Conservation (phyloP, 495 filamentous ascomycete genomes). For the Penicillium ochrochloron region DNA sequence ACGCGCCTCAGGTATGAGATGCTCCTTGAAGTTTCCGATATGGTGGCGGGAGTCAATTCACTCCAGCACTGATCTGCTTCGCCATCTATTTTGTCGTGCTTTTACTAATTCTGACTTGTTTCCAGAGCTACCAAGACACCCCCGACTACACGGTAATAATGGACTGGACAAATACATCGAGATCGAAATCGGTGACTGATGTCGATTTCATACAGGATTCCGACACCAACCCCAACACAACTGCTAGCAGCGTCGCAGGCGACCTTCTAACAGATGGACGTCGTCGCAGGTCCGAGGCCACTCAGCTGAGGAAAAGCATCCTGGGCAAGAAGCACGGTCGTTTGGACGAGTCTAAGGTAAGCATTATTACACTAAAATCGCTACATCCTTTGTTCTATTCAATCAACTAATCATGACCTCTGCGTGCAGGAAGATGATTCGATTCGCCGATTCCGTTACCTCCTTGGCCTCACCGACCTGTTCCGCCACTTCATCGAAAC, state of each 20-base stretch:
- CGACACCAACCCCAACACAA: slow-evolving; percentile 91
- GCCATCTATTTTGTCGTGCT: not conserved
- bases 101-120: slow-evolving; percentile 16
- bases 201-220: slow-evolving; percentile 62
- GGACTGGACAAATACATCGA: not conserved
- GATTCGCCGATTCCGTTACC: slow-evolving; percentile 91
- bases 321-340: slow-evolving; percentile 93
- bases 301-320: slow-evolving; percentile 83
- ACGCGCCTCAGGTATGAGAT: slow-evolving; percentile 50
- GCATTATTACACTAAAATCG: slow-evolving; percentile 11
- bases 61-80: not conserved
- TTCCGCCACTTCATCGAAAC: slow-evolving; percentile 99
- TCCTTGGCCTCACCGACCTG: slow-evolving; percentile 93
- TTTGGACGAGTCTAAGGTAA: slow-evolving; percentile 88
- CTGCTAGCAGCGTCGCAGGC: slow-evolving; percentile 83
- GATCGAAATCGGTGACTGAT: slow-evolving; percentile 4
- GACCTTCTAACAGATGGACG: slow-evolving; percentile 76
- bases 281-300: slow-evolving; percentile 81
- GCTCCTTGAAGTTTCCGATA: not conserved
- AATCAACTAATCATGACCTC: slow-evolving; percentile 9
- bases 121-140: slow-evolving; percentile 74
- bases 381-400: not conserved
- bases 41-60: not conserved
- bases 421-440: slow-evolving; percentile 85
- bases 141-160: slow-evolving; percentile 72